A percentile compares a stretch with the other conserved stretches of the same genome.
These are phyloP conservation scores for Apiospora pterosperma DNA, from an alignment of 2,329 filamentous ascomycete species.

Conservation along the genomic window DNA sequence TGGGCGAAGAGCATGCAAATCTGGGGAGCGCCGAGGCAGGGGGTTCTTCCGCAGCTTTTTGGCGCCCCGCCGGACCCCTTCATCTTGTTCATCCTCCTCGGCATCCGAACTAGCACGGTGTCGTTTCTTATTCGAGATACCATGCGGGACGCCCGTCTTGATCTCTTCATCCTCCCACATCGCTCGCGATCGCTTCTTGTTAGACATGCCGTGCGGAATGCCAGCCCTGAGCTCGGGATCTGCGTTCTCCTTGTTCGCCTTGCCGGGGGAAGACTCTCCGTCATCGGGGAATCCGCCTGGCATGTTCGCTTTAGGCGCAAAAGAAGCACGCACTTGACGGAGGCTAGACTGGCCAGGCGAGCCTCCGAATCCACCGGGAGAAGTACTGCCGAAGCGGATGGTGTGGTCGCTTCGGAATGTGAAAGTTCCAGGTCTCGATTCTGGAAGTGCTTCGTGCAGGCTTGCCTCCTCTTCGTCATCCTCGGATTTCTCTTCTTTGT, in stretches of 20 bases:
- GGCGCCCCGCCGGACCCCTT: slow-evolving; percentile 44
- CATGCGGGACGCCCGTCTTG: slow-evolving; percentile 50
- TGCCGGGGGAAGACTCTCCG: slow-evolving; percentile 20
- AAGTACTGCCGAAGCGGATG: slow-evolving; percentile 51
- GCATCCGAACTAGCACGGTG: slow-evolving; percentile 55
- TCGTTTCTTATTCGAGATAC: slow-evolving; percentile 64
- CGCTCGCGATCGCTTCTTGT: slow-evolving; percentile 63
- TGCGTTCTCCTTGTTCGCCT: slow-evolving; percentile 36
- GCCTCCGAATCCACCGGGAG: slow-evolving; percentile 51
- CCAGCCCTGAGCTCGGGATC: slow-evolving; percentile 32
- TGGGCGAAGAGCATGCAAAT: slow-evolving; percentile 35
- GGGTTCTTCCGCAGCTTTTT: slow-evolving; percentile 56
- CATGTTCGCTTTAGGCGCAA: slow-evolving; percentile 41
- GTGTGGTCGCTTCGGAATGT: slow-evolving; percentile 66
- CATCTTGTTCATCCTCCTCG: slow-evolving; percentile 47
- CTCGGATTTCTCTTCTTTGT: slow-evolving; percentile 22
- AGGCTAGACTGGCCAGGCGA: slow-evolving; percentile 58
- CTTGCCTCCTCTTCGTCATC: slow-evolving; percentile 19
- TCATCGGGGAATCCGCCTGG: slow-evolving; percentile 51
- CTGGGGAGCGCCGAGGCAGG: slow-evolving; percentile 48
- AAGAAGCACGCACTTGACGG: slow-evolving; percentile 55
- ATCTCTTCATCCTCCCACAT: slow-evolving; percentile 38
- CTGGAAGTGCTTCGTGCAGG: slow-evolving; percentile 17
- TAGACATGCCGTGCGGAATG: slow-evolving; percentile 59
- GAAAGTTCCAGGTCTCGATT: slow-evolving; percentile 54